phyloP scores from a whole-genome alignment of 1,139 yeast genomes.

The Yamadazyma membranifaciens region DNA sequence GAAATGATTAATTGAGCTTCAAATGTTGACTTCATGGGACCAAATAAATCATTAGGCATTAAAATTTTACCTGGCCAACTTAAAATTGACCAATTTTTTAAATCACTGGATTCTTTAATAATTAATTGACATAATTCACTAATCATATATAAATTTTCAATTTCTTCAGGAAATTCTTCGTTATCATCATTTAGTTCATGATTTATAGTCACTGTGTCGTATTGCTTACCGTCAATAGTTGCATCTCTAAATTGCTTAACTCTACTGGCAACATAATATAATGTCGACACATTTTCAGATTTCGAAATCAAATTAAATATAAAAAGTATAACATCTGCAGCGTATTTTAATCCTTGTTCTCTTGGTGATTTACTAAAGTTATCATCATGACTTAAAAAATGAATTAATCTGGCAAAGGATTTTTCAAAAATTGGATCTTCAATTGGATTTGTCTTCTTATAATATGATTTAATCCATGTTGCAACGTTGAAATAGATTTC shows the following conservation, averaged over 20 bases:
- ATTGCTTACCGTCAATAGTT: constrained; percentile 35
- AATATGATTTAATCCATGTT: constrained; percentile 74
- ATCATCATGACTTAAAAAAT: constrained; percentile 73
- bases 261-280: constrained; percentile 76
- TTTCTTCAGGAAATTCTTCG: constrained; percentile 22
- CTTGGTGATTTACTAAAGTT: constrained; percentile 46
- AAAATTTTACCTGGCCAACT: constrained; percentile 81
- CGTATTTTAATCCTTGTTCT: constrained; percentile 46
- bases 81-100: constrained; percentile 65
- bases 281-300: constrained; percentile 65
- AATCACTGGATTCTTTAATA: constrained; percentile 57
- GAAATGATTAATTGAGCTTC: constrained; percentile 48
- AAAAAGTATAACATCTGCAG: constrained; percentile 57
- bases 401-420: constrained; percentile 64
- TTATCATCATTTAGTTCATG: constrained; percentile 31
- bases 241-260: constrained; percentile 77
- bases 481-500: constrained; percentile 49
- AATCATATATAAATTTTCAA: constrained; percentile 54
- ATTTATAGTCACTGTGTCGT: constrained; percentile 25
- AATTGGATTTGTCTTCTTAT: constrained; percentile 41
- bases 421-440: constrained; percentile 56
- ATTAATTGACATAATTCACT: constrained; percentile 74
- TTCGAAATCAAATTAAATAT: constrained; percentile 61
- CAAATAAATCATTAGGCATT: constrained; percentile 63
- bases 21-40: constrained; percentile 47